Evolutionary conservation across 495 filamentous ascomycete species (phyloP).

Genomic region (Mytilinidion resinicola): DNA sequence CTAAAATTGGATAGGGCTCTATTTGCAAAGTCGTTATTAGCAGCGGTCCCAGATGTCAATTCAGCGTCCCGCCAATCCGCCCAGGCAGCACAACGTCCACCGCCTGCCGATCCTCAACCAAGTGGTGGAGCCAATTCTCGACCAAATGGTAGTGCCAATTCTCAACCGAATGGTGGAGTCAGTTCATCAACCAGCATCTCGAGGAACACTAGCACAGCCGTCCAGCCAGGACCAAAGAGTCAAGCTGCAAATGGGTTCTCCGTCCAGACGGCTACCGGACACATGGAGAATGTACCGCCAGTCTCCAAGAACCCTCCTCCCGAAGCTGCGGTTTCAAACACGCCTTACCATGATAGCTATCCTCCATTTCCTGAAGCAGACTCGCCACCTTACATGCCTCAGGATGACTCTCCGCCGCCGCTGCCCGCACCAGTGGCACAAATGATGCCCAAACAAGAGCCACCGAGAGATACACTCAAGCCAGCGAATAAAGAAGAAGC

Average conservation of each 20-base stretch:
- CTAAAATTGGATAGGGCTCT: slow-evolving; percentile 40
- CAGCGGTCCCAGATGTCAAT: slow-evolving; percentile 41
- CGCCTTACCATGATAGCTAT: not conserved
- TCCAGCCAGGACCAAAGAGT: not conserved
- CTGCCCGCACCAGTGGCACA: slow-evolving; percentile 10
- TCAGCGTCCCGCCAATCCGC: slow-evolving; percentile 11
- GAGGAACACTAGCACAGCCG: not conserved
- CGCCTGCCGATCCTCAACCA: not conserved
- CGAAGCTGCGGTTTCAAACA: not conserved
- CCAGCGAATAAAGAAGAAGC: slow-evolving; percentile 35
- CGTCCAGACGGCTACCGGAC: not conserved
- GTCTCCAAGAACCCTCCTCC: not conserved
- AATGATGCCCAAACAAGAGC: slow-evolving; percentile 13
- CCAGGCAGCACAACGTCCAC: not conserved
- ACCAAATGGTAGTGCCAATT: not conserved
- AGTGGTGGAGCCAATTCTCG: not conserved
- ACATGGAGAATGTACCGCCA: not conserved
- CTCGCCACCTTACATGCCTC: slow-evolving; percentile 1
- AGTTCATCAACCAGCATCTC: not conserved
- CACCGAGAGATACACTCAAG: slow-evolving; percentile 6
- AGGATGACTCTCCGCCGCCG: not conserved
- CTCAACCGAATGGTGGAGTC: not conserved
- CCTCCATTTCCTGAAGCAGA: slow-evolving; percentile 1
- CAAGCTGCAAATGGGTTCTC: not conserved
- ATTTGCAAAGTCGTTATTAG: slow-evolving; percentile 43